A percentile compares a stretch with the other conserved stretches of the same genome.
These are phyloP conservation scores for Trichoderma asperellum DNA, from an alignment of 2,329 filamentous ascomycete species.

Conservation along the genomic window DNA sequence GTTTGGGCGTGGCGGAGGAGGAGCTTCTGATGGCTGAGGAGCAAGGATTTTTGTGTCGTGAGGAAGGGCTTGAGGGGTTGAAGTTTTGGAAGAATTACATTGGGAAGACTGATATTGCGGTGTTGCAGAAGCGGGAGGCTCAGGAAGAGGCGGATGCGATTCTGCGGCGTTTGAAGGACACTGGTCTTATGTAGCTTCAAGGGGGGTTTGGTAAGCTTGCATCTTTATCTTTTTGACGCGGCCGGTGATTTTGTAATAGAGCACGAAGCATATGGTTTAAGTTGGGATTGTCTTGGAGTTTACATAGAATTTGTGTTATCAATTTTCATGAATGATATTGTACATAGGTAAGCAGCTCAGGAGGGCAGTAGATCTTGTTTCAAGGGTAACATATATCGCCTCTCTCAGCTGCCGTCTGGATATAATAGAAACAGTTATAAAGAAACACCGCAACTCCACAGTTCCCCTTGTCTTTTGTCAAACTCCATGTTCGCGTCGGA, in stretches of 20 bases:
- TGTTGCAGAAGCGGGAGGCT: conserved; percentile 37
- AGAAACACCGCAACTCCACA: conserved; percentile 19
- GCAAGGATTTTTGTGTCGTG: conserved; percentile 80
- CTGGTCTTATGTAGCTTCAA: conserved; percentile 42
- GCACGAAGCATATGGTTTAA: background rate
- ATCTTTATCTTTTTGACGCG: background rate
- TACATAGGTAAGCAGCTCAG: conserved; percentile 3
- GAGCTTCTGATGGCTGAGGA: conserved; percentile 98
- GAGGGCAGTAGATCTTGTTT: background rate
- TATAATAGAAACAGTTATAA: conserved; percentile 1
- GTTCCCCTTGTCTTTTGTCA: conserved; percentile 10
- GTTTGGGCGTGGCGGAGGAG: conserved; percentile 91
- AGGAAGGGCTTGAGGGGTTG: conserved; percentile 87
- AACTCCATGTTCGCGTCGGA: conserved; percentile 4
- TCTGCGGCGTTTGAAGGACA: conserved; percentile 49
- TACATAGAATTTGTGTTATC: background rate
- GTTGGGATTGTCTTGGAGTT: background rate
- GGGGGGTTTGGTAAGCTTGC: background rate
- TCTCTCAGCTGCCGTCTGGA: background rate
- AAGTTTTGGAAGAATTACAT: conserved; percentile 90
- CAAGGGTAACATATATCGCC: background rate
- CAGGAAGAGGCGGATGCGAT: conserved; percentile 48
- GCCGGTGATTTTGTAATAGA: background rate
- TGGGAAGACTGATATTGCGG: conserved; percentile 47
- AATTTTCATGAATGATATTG: background rate